phyloP scores from a whole-genome alignment of 2,329 filamentous ascomycete genomes.

The Ophiostoma sp. region DNA sequence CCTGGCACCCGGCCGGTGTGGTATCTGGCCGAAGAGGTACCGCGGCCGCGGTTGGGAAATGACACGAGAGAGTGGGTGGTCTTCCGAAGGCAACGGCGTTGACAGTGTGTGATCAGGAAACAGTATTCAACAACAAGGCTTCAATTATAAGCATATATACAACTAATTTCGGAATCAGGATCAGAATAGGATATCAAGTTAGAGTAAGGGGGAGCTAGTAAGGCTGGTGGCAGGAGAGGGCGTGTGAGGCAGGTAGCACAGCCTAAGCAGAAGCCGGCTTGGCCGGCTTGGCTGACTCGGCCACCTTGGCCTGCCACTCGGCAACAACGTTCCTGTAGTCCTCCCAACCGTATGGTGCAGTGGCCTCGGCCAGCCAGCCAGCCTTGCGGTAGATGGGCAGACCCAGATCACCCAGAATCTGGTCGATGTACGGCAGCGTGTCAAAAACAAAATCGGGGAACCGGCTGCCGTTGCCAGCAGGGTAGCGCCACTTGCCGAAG shows the following conservation, averaged over 20 bases:
- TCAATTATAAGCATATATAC: neutral
- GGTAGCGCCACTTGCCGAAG: conserved; percentile 66
- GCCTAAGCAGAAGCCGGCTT: neutral
- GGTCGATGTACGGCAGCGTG: conserved; percentile 65
- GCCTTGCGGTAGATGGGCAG: conserved; percentile 53
- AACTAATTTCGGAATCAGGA: neutral
- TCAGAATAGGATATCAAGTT: neutral
- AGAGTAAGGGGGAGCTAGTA: neutral
- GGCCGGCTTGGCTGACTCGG: neutral
- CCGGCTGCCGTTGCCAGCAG: conserved; percentile 57
- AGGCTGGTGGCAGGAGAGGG: no score
- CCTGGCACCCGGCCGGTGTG: conserved; percentile 43
- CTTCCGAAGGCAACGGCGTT: neutral
- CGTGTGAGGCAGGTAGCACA: no score
- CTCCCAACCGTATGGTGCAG: conserved; percentile 52
- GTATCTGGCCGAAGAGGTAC: conserved; percentile 38
- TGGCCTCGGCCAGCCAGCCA: conserved; percentile 47
- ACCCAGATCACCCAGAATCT: conserved; percentile 61
- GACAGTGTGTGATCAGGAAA: neutral
- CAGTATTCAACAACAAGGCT: neutral
- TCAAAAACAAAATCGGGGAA: conserved; percentile 72
- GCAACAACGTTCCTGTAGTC: conserved; percentile 52
- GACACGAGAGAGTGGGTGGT: conserved; percentile 32
- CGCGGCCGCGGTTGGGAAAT: conserved; percentile 28
- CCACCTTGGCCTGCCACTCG: conserved; percentile 39